Conservation (phyloP, 2,329 filamentous ascomycete species). For the Beauveria medogensis region DNA sequence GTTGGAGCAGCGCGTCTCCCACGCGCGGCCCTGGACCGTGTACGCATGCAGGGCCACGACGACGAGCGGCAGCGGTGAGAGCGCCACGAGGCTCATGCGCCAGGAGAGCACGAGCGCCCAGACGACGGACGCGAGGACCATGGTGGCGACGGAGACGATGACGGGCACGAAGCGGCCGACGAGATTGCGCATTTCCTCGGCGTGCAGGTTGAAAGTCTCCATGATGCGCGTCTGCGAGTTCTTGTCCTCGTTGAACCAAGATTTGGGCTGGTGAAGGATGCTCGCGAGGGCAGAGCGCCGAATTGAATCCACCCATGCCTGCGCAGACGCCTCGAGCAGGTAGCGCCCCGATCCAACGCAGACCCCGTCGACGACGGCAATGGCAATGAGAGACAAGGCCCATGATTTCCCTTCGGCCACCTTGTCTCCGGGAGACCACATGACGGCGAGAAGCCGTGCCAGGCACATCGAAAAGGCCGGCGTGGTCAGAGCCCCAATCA, state of each 20-base stretch:
- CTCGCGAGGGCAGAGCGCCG: slow-evolving; percentile 59
- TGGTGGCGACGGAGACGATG: slow-evolving; percentile 55
- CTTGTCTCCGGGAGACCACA: slow-evolving; percentile 49
- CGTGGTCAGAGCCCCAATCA: slow-evolving; percentile 57
- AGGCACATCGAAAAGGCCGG: slow-evolving; percentile 72
- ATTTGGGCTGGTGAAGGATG: slow-evolving; percentile 66
- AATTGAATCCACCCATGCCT: slow-evolving; percentile 68
- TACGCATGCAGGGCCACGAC: slow-evolving; percentile 59
- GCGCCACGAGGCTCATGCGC: slow-evolving; percentile 70
- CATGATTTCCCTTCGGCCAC: slow-evolving; percentile 50
- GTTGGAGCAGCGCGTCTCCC: slow-evolving; percentile 62
- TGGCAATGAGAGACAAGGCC: slow-evolving; percentile 59
- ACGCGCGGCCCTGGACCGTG: slow-evolving; percentile 55
- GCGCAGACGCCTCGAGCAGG: slow-evolving; percentile 61
- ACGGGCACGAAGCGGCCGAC: slow-evolving; percentile 70
- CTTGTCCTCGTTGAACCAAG: slow-evolving; percentile 66
- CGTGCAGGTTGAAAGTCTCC: slow-evolving; percentile 69
- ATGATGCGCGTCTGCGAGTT: slow-evolving; percentile 58
- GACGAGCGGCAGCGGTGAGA: slow-evolving; percentile 61
- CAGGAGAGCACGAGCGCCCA: slow-evolving; percentile 73
- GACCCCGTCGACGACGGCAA: slow-evolving; percentile 59
- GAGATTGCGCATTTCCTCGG: slow-evolving; percentile 80
- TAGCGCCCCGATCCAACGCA: slow-evolving; percentile 61
- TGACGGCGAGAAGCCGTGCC: slow-evolving; percentile 61
- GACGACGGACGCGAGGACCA: slow-evolving; percentile 58